phyloP scores from a whole-genome alignment of 176 grass and related monocot species.

The Carex myosuroides region DNA sequence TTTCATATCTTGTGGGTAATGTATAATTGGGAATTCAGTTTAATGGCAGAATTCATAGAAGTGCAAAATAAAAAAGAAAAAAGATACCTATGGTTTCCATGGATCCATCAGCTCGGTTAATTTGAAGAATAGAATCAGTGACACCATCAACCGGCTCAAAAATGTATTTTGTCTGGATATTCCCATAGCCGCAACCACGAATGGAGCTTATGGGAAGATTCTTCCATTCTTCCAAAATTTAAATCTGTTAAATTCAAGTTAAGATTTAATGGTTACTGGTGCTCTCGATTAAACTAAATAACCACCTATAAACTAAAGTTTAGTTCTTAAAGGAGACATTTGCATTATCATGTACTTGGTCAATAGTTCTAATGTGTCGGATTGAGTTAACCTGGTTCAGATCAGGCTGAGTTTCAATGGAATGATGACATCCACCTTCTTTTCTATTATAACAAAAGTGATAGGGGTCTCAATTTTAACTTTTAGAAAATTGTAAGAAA shows the following conservation, averaged over 20 bases:
- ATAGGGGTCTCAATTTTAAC: not conserved
- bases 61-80: not conserved
- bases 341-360: not conserved
- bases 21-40: not conserved
- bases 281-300: not conserved
- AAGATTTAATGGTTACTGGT: not conserved
- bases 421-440: not conserved
- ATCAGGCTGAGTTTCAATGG: not conserved
- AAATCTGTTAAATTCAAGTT: not conserved
- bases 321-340: not conserved
- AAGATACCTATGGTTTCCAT: conserved; percentile 42
- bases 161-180: conserved; percentile 67
- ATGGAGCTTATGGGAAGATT: conserved; percentile 48
- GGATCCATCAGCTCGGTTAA: conserved; percentile 72
- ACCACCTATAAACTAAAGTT: not conserved
- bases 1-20: not conserved
- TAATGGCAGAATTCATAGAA: not conserved
- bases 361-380: not conserved
- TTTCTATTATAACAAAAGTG: not conserved
- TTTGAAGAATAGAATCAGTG: conserved; percentile 63
- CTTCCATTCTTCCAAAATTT: conserved; percentile 16
- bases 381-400: not conserved
- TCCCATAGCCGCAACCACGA: conserved; percentile 77
- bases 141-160: conserved; percentile 80
- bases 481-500: not conserved